Percentiles rank a stretch among this genome's conserved stretches.
phyloP scores from a whole-genome alignment of 1,139 yeast genomes.

The Yamadazyma spencermartinsiae region DNA sequence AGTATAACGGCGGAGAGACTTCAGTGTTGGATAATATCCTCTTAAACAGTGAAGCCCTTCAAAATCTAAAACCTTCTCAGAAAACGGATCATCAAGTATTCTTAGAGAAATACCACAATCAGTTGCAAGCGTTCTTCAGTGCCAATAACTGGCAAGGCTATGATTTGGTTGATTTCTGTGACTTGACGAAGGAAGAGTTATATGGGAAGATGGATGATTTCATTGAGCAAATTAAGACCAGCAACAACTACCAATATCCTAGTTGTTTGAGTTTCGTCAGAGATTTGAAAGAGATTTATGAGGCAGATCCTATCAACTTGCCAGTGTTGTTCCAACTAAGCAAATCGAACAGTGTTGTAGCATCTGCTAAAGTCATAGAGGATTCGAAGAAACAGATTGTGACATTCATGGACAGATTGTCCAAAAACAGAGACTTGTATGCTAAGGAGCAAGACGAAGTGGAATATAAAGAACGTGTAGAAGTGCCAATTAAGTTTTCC shows the following conservation, averaged over 20 bases:
- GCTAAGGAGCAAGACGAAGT: slow-evolving; percentile 3
- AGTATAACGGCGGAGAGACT: slow-evolving; percentile 31
- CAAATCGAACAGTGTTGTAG: neutral
- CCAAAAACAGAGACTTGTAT: slow-evolving; percentile 11
- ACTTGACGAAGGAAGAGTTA: slow-evolving; percentile 12
- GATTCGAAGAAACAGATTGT: slow-evolving; percentile 4
- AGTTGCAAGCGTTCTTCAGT: slow-evolving; percentile 8
- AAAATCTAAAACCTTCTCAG: slow-evolving; percentile 22
- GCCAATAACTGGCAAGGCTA: slow-evolving; percentile 7
- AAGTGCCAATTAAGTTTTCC: slow-evolving; percentile 21
- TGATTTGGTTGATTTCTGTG: slow-evolving; percentile 15
- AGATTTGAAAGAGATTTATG: slow-evolving; percentile 6
- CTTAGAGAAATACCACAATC: slow-evolving; percentile 5
- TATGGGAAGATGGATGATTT: slow-evolving; percentile 5
- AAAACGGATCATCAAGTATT: slow-evolving; percentile 2
- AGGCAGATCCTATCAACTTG: slow-evolving; percentile 9
- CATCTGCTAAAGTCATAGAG: slow-evolving; percentile 3
- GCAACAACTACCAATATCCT: slow-evolving; percentile 9
- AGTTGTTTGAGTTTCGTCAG: slow-evolving; percentile 7
- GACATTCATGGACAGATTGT: slow-evolving; percentile 10
- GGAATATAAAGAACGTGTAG: slow-evolving; percentile 9
- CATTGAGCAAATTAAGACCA: slow-evolving; percentile 6
- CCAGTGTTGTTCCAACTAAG: slow-evolving; percentile 10
- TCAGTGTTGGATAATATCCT: slow-evolving; percentile 39
- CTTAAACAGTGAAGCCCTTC: slow-evolving; percentile 29